These are phyloP conservation scores for Pseudozyma pruni DNA, from an alignment of 1,284 basidiomycete species.

Conservation along the genomic window DNA sequence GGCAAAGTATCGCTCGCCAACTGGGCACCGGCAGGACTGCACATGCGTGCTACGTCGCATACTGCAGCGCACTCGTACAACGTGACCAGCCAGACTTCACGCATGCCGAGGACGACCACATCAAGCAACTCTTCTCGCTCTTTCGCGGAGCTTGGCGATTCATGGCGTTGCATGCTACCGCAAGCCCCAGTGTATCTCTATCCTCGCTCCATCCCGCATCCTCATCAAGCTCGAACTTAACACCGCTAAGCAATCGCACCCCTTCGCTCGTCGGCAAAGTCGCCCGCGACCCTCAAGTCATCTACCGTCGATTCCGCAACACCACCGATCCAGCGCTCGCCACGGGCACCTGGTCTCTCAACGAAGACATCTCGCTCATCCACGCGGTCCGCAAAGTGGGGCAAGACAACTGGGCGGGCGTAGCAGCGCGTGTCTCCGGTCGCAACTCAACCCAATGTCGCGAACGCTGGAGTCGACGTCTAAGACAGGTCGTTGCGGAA, in stretches of 20 bases:
- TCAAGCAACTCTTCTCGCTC: slow-evolving; percentile 31
- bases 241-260: neutral
- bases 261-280: slow-evolving; percentile 26
- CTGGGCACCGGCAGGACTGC: slow-evolving; percentile 28
- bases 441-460: slow-evolving; percentile 40
- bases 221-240: neutral
- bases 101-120: slow-evolving; percentile 23
- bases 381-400: slow-evolving; percentile 16
- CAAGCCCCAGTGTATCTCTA: slow-evolving; percentile 12
- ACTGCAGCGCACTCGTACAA: slow-evolving; percentile 17
- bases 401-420: slow-evolving; percentile 24
- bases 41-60: slow-evolving; percentile 34
- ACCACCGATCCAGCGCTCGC: slow-evolving; percentile 32
- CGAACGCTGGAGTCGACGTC: slow-evolving; percentile 32
- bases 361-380: slow-evolving; percentile 32
- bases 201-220: neutral
- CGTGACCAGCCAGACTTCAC: slow-evolving; percentile 32
- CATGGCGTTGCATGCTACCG: slow-evolving; percentile 25
- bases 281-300: slow-evolving; percentile 14
- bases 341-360: slow-evolving; percentile 27
- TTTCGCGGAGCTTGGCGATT: slow-evolving; percentile 43
- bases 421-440: slow-evolving; percentile 26
- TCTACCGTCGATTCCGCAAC: slow-evolving; percentile 40
- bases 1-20: slow-evolving; percentile 23
- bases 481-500: slow-evolving; percentile 22